A percentile compares a stretch with the other conserved stretches of the same genome.
Conservation (phyloP, 1,284 basidiomycete genomes). For the Boletus smithii region DNA sequence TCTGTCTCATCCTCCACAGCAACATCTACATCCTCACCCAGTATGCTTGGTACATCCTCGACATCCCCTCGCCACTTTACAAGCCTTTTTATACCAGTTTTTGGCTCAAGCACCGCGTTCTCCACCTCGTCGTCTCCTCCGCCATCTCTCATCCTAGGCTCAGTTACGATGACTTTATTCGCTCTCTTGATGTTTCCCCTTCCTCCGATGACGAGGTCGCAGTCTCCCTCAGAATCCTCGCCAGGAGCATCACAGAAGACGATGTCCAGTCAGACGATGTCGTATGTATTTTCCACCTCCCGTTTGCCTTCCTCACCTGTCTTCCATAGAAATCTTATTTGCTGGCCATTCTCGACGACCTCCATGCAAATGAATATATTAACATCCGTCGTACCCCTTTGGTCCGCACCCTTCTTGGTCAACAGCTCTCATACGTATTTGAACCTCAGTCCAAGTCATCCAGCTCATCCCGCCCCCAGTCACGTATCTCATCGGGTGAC, state of each 20-base stretch:
- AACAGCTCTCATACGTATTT: slow-evolving; percentile 24
- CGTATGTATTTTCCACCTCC: slow-evolving; percentile 33
- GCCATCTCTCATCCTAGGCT: slow-evolving; percentile 35
- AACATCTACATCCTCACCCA: slow-evolving; percentile 43
- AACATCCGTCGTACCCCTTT: slow-evolving; percentile 37
- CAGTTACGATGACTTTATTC: slow-evolving; percentile 39
- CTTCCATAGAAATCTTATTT: slow-evolving; percentile 39
- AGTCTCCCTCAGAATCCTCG: slow-evolving; percentile 29
- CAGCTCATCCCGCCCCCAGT: slow-evolving; percentile 16
- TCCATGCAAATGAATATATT: slow-evolving; percentile 33
- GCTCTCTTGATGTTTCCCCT: slow-evolving; percentile 32
- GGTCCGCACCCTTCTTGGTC: slow-evolving; percentile 30
- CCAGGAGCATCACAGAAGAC: slow-evolving; percentile 31
- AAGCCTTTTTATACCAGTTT: slow-evolving; percentile 41
- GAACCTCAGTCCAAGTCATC: slow-evolving; percentile 11
- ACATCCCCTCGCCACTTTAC: slow-evolving; percentile 45
- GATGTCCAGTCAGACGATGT: slow-evolving; percentile 44
- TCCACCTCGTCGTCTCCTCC: slow-evolving; percentile 43
- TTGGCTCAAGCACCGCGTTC: slow-evolving; percentile 46
- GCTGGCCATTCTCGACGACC: slow-evolving; percentile 33
- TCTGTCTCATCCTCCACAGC: slow-evolving; percentile 22
- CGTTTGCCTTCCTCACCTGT: slow-evolving; percentile 2
- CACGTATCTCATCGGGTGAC: slow-evolving; percentile 14
- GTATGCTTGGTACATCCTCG: slow-evolving; percentile 63
- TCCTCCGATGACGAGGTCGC: slow-evolving; percentile 23